Evolutionary conservation across 1,284 basidiomycete genomes (phyloP), one percentile per base, ranked within the genome.

Genomic region (Ceratobasidium papillatum): DNA sequence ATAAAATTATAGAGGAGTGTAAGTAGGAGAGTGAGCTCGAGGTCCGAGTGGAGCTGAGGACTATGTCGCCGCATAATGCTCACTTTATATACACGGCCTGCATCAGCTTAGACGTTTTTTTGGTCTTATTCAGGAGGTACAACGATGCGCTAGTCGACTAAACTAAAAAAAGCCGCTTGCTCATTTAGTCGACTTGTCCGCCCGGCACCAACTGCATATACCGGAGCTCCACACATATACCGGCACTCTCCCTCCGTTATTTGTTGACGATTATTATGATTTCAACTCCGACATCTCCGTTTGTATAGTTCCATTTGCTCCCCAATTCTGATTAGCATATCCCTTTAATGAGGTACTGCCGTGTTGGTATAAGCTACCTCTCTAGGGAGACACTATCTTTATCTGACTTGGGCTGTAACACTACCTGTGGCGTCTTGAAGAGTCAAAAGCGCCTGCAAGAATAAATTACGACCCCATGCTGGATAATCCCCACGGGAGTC

Each of bases 251-350:
- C 62, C 62, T 64, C 63, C 45, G 63, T 19, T 52, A 36, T 43
- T 61, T 61, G 17, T 64, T 64, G 63, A 64, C 45, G 11, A 22
- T 11, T 47, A 49, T 36, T 49, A 52, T 32, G 22, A 17, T 64
- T 65, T 34, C 32, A 65, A 65, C 63, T 65, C 63, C 63, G 63
- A 65, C 61, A 63, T 47, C 30, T 49, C 47, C 63, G 47, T 36
- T 27, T 19, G 19, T 19, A 27, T 59, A 59, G 5, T 22, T n/a
- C 9, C 34, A 41, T 59, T 59, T 59, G 17, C 30, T 61, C 36
- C 27, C 32, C 25, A 34, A 56, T n/a, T 56, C 30, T 14, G 34
- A 25, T 43, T 43, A 12, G 58, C 14, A 27, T 61, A 43, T 25
- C 7, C n/a, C n/a, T 41, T 61, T n/a, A 36, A 38, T n/a, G 9